Base-by-base conservation (phyloP, 257 asterid species). In the Parsonsia alboflavescens region DNA sequence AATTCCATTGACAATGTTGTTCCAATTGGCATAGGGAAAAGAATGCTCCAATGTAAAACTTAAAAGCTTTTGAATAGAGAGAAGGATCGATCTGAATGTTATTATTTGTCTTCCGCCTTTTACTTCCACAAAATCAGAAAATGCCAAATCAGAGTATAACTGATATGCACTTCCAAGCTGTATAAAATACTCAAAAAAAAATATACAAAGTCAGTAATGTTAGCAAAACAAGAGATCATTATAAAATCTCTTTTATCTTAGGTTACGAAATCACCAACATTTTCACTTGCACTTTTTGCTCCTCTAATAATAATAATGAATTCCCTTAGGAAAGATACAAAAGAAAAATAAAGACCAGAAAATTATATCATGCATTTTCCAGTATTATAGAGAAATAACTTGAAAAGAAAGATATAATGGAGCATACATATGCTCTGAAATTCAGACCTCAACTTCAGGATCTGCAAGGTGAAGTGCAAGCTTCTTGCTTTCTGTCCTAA, bases 391-490 rank as follows among this genome's bases (percentile, higher is more conserved):
- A 46, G 42, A 46, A 42, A 22, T 45, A 24, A 68, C 39, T 11
- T 68, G 13, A 12, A 0, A 44, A 22, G 69, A 28, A 73, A 73
- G 58, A 44, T 26, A 48, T 50, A 69, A 67, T 49, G 7, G 70
- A 72, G 79, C 28, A 62, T 70, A 44, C 71, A 70, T 53, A 59
- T 78, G 17, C 66, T 42, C 71, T 62, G 26, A 76, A 78, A 68
- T 73, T 72, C 78, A 46, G 72, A 94, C 99, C 97, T 94, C 99
- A 82, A 94, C 91, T 88, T 94, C 98, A 45, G 99, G 98, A 84
- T 94, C 98, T 74, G 99, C 98, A 86, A 94, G 97, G 84, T 90
- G 96, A 80, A 95, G 95, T 30, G 86, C 97, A 71, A 92, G 80
- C 78, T 89, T 94, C 87, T 88, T 91, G 91, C 93, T 92, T 82